phyloP scores from a whole-genome alignment of 768 basidiomycete species.

The Baorangia bicolor region DNA sequence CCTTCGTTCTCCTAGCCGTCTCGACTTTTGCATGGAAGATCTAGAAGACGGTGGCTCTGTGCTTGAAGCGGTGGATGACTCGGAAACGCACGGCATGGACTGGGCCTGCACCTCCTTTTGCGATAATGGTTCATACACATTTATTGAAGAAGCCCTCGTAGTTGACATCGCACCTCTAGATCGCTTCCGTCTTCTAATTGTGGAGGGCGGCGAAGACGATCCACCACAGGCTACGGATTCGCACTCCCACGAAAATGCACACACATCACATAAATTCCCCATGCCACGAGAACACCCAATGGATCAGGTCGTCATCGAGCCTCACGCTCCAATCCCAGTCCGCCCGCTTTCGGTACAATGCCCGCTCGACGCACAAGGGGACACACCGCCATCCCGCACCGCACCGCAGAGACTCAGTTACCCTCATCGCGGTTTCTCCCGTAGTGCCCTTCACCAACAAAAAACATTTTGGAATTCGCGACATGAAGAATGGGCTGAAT shows the following conservation, averaged over 20 bases:
- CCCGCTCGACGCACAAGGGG: not conserved
- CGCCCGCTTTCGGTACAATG: conserved; percentile 12
- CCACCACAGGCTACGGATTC: conserved; percentile 11
- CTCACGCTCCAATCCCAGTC: conserved; percentile 24
- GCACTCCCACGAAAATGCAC: conserved; percentile 14
- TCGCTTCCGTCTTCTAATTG: not conserved
- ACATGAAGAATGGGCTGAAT: conserved; percentile 50
- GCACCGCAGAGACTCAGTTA: conserved; percentile 42
- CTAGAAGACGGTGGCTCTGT: not conserved
- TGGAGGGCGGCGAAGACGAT: not conserved
- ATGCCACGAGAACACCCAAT: conserved; percentile 7
- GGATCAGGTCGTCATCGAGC: conserved; percentile 20
- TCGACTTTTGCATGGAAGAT: conserved; percentile 37
- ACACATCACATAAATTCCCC: conserved; percentile 6
- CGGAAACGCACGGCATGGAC: conserved; percentile 6
- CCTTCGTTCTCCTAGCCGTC: conserved; percentile 47
- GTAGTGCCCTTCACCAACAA: conserved; percentile 54
- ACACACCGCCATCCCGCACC: conserved; percentile 2
- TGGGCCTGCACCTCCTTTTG: conserved; percentile 10
- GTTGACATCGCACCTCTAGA: not conserved
- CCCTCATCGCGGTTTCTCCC: conserved; percentile 61
- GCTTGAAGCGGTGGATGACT: not conserved
- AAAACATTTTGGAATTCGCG: conserved; percentile 64
- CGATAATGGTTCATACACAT: not conserved
- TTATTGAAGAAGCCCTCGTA: conserved; percentile 7